These are phyloP conservation scores for Odontarrhena argentea DNA, from an alignment of 345 rosid species.

Conservation along the genomic window DNA sequence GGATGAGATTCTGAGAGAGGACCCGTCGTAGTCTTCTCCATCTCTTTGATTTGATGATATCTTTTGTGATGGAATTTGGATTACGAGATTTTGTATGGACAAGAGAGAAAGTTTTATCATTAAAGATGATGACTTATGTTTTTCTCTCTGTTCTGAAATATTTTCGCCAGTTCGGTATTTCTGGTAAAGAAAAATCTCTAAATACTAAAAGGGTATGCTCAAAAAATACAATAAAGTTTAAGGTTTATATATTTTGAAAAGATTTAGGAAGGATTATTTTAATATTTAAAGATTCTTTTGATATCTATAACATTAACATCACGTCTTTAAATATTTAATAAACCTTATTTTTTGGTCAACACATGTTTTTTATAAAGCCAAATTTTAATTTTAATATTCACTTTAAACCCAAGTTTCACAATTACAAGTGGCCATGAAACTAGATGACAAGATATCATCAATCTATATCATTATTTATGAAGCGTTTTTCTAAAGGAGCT, in stretches of 20 bases:
- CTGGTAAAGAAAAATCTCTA: not conserved
- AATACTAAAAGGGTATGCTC: not conserved
- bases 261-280: no score
- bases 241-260: no score
- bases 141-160: not conserved
- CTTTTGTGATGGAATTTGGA: conserved; percentile 29
- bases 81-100: conserved; percentile 40
- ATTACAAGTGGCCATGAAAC: not conserved
- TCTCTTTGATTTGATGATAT: not conserved
- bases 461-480: not conserved
- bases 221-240: no score
- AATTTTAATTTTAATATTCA: not conserved
- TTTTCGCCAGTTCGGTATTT: conserved; percentile 10
- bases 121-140: conserved; percentile 29
- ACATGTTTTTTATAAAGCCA: no score
- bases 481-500: no score
- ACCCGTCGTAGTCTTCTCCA: conserved; percentile 36
- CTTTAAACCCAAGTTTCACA: conserved; percentile 20
- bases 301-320: no score
- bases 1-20: conserved; percentile 25
- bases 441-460: not conserved
- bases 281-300: no score
- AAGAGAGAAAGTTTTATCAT: conserved; percentile 25
- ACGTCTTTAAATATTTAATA: no score
- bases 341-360: no score